phyloP scores from a whole-genome alignment of 140 eudicot species.

The Anethum foeniculum region DNA sequence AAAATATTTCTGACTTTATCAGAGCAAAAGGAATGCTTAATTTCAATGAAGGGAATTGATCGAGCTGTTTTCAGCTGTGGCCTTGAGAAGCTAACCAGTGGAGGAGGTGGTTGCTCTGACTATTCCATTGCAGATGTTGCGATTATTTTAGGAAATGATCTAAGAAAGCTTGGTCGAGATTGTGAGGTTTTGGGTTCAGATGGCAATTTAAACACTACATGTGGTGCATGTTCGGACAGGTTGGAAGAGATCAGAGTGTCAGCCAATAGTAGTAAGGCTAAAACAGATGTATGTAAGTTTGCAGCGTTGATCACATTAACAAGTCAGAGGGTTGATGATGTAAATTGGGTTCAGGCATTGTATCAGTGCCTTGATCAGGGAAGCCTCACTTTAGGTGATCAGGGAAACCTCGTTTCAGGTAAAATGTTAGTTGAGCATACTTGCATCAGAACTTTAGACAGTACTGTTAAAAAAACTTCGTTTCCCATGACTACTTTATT shows the following conservation, averaged over 20 bases:
- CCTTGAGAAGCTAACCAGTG: constrained; percentile 49
- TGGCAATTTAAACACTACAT: constrained; percentile 14
- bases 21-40: constrained; percentile 44
- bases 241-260: constrained; percentile 35
- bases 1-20: constrained; percentile 36
- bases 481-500: background rate
- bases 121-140: constrained; percentile 45
- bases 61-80: constrained; percentile 31
- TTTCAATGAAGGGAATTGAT: constrained; percentile 24
- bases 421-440: constrained; percentile 12
- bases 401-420: constrained; percentile 31
- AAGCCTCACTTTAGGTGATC: constrained; percentile 23
- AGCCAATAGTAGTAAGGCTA: constrained; percentile 15
- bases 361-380: constrained; percentile 43
- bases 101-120: constrained; percentile 58
- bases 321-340: constrained; percentile 30
- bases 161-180: constrained; percentile 30
- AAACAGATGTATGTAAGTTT: constrained; percentile 40
- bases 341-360: constrained; percentile 33
- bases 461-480: background rate
- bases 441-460: background rate
- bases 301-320: constrained; percentile 43
- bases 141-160: constrained; percentile 20
- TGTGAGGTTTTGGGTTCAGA: constrained; percentile 29
- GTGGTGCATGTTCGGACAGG: constrained; percentile 36